Evolutionary conservation across 2,329 filamentous ascomycete species (phyloP).

Genomic region (Claviceps fusiformis): DNA sequence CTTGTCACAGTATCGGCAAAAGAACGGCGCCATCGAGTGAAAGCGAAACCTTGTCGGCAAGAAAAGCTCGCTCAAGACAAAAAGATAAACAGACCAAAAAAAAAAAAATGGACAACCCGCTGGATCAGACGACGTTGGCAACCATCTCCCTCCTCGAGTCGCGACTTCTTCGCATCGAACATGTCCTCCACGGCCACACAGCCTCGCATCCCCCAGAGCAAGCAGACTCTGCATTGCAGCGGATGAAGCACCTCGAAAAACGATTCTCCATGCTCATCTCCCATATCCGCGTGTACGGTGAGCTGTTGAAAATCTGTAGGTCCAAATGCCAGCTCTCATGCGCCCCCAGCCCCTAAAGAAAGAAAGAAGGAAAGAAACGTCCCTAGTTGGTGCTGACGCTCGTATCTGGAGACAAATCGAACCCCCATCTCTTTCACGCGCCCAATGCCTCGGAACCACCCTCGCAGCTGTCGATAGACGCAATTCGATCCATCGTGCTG

Average conservation of each 20-base stretch:
- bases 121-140: constrained; percentile 39
- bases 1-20: background rate
- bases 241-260: constrained; percentile 37
- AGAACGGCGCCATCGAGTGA: background rate
- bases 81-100: too few relatives aligned
- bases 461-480: constrained; percentile 35
- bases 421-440: constrained; percentile 41
- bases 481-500: constrained; percentile 41
- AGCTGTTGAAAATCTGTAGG: constrained; percentile 48
- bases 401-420: constrained; percentile 30
- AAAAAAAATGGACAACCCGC: constrained; percentile 18
- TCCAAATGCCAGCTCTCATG: background rate
- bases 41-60: background rate
- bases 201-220: constrained; percentile 18
- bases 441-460: constrained; percentile 32
- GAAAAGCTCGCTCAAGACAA: background rate
- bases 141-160: constrained; percentile 44
- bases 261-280: constrained; percentile 38
- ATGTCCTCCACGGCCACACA: constrained; percentile 38
- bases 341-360: background rate
- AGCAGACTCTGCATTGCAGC: constrained; percentile 26
- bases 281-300: constrained; percentile 41
- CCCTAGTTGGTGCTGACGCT: background rate
- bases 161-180: constrained; percentile 46
- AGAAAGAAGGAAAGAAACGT: background rate